Evolutionary conservation across 148 eudicot species (phyloP).

Genomic region (Talinum fruticosum): DNA sequence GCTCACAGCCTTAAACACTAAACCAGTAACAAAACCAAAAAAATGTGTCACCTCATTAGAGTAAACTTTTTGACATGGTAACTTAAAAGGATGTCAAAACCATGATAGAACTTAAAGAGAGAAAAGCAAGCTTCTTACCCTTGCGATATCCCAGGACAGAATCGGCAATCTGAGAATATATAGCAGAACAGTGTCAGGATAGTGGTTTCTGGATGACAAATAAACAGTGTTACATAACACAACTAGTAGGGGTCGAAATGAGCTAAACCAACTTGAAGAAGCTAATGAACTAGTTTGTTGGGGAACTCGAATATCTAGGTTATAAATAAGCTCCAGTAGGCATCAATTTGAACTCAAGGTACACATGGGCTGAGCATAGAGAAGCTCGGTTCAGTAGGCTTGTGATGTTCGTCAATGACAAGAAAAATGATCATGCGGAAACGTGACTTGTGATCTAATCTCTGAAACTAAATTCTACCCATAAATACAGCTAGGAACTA

Average conservation of each 20-base stretch:
- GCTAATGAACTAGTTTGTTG: not conserved
- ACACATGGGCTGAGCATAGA: not conserved
- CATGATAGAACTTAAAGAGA: not conserved
- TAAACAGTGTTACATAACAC: not conserved
- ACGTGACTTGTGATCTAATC: not conserved
- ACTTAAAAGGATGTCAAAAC: not conserved
- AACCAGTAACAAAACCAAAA: not conserved
- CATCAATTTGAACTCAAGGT: not conserved
- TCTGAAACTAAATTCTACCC: not conserved
- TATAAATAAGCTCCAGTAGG: not conserved
- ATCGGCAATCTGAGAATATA: slow-evolving; percentile 19
- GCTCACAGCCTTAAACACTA: slow-evolving; percentile 2
- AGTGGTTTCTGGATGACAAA: not conserved
- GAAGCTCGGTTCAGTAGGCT: not conserved
- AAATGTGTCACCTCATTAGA: not conserved
- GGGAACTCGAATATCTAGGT: not conserved
- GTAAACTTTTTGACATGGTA: not conserved
- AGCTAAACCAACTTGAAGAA: not conserved
- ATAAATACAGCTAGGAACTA: not conserved
- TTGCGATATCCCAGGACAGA: slow-evolving; percentile 6
- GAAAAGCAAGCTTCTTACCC: slow-evolving; percentile 7
- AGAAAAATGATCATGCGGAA: not conserved
- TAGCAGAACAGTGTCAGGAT: slow-evolving; percentile 13
- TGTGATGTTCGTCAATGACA: not conserved
- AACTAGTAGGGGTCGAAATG: not conserved